These are phyloP conservation scores for Periconia sp. DNA, from an alignment of 2,329 filamentous ascomycete genomes.

Conservation along the genomic window DNA sequence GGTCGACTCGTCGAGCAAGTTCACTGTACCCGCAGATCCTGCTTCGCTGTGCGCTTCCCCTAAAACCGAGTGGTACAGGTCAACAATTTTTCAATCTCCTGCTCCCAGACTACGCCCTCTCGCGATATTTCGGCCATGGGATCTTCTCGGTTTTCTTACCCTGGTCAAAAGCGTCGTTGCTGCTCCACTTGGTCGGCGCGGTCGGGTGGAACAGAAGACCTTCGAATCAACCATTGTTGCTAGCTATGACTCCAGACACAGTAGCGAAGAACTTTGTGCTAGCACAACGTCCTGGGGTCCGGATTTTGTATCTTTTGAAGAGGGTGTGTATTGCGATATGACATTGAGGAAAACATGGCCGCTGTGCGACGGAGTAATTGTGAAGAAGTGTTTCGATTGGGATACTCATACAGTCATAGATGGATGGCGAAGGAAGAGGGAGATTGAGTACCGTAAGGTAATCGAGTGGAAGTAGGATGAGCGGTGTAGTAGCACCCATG, in stretches of 20 bases:
- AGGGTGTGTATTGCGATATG: constrained; percentile 43
- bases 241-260: constrained; percentile 29
- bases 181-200: not conserved
- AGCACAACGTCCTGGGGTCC: constrained; percentile 3
- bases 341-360: constrained; percentile 26
- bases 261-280: constrained; percentile 34
- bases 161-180: not conserved
- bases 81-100: constrained; percentile 2
- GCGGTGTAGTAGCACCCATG: no score
- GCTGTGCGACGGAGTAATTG: constrained; percentile 21
- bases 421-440: constrained; percentile 8
- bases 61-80: constrained; percentile 7
- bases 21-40: constrained; percentile 4
- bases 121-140: not conserved
- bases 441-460: constrained; percentile 49
- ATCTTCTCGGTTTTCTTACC: not conserved
- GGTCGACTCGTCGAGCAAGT: constrained; percentile 5
- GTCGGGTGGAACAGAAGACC: not conserved
- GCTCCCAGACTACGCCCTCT: constrained; percentile 1
- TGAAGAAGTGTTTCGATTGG: constrained; percentile 4
- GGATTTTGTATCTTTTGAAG: constrained; percentile 33
- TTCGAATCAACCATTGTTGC: constrained; percentile 3
- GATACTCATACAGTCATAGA: constrained; percentile 1
- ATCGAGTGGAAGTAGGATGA: not conserved
- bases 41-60: constrained; percentile 1